phyloP scores from a whole-genome alignment of 176 grass and related monocot genomes.

The Phragmites australis region DNA sequence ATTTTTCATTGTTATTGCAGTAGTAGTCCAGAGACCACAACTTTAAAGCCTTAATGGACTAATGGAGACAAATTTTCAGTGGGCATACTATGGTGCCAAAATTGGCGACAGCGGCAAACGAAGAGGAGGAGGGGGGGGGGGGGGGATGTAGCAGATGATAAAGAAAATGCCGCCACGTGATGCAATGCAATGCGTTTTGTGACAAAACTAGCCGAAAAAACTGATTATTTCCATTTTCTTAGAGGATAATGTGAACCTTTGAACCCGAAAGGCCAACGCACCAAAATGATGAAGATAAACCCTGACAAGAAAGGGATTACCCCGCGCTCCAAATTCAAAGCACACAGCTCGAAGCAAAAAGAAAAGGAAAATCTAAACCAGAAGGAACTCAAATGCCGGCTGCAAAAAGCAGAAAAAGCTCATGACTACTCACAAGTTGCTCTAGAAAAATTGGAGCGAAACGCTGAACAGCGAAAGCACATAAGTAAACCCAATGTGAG shows the following conservation, averaged over 20 bases:
- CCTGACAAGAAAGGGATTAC: not conserved
- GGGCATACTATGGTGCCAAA: not conserved
- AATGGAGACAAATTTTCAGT: not conserved
- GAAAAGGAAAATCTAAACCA: not conserved
- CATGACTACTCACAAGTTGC: not conserved
- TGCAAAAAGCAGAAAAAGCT: not conserved
- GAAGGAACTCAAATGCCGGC: not conserved
- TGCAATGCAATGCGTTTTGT: not conserved
- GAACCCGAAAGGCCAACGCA: constrained; percentile 10
- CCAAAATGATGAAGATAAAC: not conserved
- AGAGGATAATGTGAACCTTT: constrained; percentile 6
- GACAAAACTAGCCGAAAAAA: constrained; percentile 26
- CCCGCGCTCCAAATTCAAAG: not conserved
- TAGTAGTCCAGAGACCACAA: not conserved
- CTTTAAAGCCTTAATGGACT: constrained; percentile 9
- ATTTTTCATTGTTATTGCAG: not conserved
- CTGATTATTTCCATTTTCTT: not conserved
- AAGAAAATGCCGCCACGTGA: constrained; percentile 22
- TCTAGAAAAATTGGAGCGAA: not conserved
- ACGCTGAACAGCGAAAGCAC: not conserved
- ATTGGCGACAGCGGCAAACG: not conserved
- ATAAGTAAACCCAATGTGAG: not conserved
- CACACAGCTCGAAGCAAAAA: not conserved
- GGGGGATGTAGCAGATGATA: not conserved
- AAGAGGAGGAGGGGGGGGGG: too few species aligned